Conservation (phyloP, 1,284 basidiomycete species). For the Ganoderma sp. region DNA sequence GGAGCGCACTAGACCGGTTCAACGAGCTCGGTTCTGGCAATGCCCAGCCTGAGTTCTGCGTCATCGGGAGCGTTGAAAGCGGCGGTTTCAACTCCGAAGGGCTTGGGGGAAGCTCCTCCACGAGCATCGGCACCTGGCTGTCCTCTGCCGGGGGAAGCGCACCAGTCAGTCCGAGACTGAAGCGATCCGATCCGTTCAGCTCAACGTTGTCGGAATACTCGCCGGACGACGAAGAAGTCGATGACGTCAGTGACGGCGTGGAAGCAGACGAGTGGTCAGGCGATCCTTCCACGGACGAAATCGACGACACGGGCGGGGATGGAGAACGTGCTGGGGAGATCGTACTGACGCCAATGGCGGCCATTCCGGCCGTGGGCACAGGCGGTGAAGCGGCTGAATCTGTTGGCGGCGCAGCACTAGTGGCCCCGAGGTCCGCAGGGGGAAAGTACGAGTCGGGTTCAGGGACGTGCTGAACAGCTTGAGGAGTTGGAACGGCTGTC, state of each 20-base stretch:
- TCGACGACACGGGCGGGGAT: constrained; percentile 29
- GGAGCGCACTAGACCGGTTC: constrained; percentile 21
- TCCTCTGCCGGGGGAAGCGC: constrained; percentile 12
- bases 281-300: constrained; percentile 29
- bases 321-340: constrained; percentile 26
- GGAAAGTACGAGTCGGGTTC: constrained; percentile 42
- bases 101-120: constrained; percentile 18
- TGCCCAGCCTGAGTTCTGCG: constrained; percentile 18
- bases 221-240: constrained; percentile 33
- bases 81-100: constrained; percentile 10
- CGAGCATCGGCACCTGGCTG: constrained; percentile 15
- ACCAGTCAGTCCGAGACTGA: constrained; percentile 14
- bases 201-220: constrained; percentile 22
- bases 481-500: constrained; percentile 33
- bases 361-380: constrained; percentile 11
- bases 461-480: constrained; percentile 7
- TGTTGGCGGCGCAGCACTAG: constrained; percentile 14
- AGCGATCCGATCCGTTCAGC: constrained; percentile 15
- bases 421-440: constrained; percentile 17
- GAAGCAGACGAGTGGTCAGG: constrained; percentile 29
- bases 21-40: constrained; percentile 12
- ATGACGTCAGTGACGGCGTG: constrained; percentile 35
- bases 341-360: constrained; percentile 13
- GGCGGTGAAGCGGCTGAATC: constrained; percentile 20
- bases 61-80: constrained; percentile 12